Evolutionary conservation across 192 early-diverging fungal species (phyloP), one percentile per base, ranked within the genome.

Genomic region (Gryganskiella cystojenkinii): DNA sequence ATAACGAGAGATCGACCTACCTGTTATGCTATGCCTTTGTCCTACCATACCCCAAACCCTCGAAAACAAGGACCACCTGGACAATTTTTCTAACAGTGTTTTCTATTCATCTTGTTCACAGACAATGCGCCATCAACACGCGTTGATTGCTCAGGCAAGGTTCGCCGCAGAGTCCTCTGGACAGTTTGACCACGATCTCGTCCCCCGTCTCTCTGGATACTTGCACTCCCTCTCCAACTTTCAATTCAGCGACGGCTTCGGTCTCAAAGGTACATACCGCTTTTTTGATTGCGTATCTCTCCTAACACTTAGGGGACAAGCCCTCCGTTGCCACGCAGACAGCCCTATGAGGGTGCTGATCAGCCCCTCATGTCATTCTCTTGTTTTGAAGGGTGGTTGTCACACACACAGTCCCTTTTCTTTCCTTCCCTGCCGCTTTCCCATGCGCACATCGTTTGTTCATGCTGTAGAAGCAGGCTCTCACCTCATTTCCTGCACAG

Each of bases 91-190:
- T 37, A 20, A 3, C 5, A 44, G 5, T 44, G 6, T 9, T 58
- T 24, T 19, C 33, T 56, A 3, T 44, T 19, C 44, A 37, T 59
- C 57, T 37, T 33, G 3, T 40, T 42, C 3, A 40, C 33, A 78
- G 74, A 78, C 74, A 4, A 78, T 78, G 74, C 59, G 74, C 37
- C 74, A 78, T 40, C 74, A 78, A 56, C 74, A 78, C 53, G 74
- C 74, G 2, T 37, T 78, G 61, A 53, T 78, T 24, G 65, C 74
- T 5, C 74, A 78, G 52, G 74, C 74, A 42, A 78, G 64, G 61
- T 78, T 78, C 19, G 74, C 74, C 4, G 74, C 74, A 45, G 74
- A 78, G 42, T 78, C 74, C n/a, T 64, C 67, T 25, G 74, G 74
- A 27, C 67, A 69, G 66, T 78, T 78, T 59, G 74, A 78, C 34